Percentiles rank a stretch among this genome's conserved stretches.
These are phyloP conservation scores for Phytophthora rubi DNA, from an alignment of 352 stramenopile species.

Conservation along the genomic window DNA sequence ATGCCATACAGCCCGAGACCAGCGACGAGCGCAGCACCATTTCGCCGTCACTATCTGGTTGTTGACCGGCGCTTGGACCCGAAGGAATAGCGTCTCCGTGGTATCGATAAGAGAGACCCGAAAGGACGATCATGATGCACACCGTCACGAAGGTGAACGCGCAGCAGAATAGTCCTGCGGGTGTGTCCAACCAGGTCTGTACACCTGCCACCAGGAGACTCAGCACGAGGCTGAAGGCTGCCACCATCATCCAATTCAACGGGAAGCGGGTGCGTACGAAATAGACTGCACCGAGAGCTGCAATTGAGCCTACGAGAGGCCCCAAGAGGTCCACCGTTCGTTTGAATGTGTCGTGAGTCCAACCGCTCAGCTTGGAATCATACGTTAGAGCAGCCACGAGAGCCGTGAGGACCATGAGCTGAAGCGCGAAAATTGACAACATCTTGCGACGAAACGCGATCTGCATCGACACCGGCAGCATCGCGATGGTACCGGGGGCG, in stretches of 20 bases:
- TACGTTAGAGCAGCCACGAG: conserved; percentile 41
- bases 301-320: conserved; percentile 38
- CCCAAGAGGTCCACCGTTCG: conserved; percentile 27
- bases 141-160: conserved; percentile 47
- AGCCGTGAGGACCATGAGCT: conserved; percentile 49
- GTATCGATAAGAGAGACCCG: conserved; percentile 37
- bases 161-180: conserved; percentile 49
- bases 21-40: conserved; percentile 43
- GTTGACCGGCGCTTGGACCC: conserved; percentile 22
- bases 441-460: conserved; percentile 57
- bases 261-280: conserved; percentile 51
- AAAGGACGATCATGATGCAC: conserved; percentile 47
- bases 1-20: conserved; percentile 37
- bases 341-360: conserved; percentile 33
- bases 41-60: conserved; percentile 21
- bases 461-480: conserved; percentile 47
- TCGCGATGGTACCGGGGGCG: conserved; percentile 39
- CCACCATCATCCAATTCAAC: conserved; percentile 53
- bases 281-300: conserved; percentile 43
- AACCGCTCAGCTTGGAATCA: conserved; percentile 30
- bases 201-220: conserved; percentile 51
- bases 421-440: conserved; percentile 50
- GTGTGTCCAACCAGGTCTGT: conserved; percentile 53
- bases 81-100: conserved; percentile 27
- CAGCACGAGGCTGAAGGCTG: conserved; percentile 47